phyloP scores from a whole-genome alignment of 2,329 filamentous ascomycete genomes.

The Colletotrichum endophyticum region DNA sequence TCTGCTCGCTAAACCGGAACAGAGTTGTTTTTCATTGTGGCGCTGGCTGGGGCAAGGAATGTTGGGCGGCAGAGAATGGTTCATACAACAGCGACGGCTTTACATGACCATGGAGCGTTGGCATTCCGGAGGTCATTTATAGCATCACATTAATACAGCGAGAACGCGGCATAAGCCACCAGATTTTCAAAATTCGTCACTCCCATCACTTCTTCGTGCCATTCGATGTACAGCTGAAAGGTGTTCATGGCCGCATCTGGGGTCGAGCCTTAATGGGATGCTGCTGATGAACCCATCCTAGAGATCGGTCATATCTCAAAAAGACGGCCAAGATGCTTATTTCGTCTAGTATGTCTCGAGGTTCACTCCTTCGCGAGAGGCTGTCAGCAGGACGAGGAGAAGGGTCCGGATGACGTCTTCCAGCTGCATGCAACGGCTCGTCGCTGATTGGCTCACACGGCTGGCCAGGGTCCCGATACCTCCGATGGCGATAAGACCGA shows the following conservation, averaged over 20 bases:
- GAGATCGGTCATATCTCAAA: neutral
- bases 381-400: neutral
- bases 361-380: neutral
- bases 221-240: neutral
- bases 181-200: neutral
- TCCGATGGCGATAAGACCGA: constrained; percentile 13
- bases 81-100: neutral
- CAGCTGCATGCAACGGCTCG: neutral
- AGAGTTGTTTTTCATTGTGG: neutral
- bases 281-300: neutral
- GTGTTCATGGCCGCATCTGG: neutral
- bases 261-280: neutral
- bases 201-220: neutral
- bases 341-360: neutral
- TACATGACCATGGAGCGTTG: neutral
- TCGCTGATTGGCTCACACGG: neutral
- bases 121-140: neutral
- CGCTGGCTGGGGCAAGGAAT: neutral
- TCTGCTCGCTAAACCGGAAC: neutral
- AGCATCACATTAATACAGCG: constrained; percentile 9
- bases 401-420: constrained; percentile 13
- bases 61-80: neutral
- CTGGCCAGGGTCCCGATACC: neutral
- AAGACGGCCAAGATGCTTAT: neutral
- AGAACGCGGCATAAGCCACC: neutral